Percentiles rank a stretch among this genome's conserved stretches.
phyloP scores from a whole-genome alignment of 257 asterid species.

The Voacanga thouarsii region DNA sequence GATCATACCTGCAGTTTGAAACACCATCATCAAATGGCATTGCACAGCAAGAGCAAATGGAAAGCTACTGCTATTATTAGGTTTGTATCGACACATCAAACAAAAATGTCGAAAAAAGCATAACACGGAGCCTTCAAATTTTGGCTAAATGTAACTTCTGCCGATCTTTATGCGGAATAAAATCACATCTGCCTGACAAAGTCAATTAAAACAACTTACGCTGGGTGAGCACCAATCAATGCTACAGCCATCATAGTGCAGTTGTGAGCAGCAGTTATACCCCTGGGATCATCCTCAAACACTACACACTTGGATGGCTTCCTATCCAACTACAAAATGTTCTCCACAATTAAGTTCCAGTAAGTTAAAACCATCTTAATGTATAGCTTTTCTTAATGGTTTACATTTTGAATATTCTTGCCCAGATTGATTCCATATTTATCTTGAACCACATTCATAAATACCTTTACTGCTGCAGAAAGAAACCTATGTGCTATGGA shows the following conservation, averaged over 20 bases:
- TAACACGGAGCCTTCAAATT: not conserved
- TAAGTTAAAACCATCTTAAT: not conserved
- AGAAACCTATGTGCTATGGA: conserved; percentile 96
- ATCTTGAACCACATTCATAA: not conserved
- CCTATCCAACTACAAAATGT: conserved; percentile 64
- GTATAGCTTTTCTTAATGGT: not conserved
- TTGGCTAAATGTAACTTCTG: not conserved
- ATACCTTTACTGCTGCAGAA: conserved; percentile 93
- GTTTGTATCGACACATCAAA: not conserved
- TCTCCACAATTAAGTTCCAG: conserved; percentile 1
- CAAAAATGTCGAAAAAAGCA: not conserved
- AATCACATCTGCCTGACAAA: not conserved
- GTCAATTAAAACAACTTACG: conserved; percentile 43
- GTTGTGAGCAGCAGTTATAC: conserved; percentile 94
- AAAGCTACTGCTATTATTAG: too few relatives aligned
- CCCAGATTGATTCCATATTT: not conserved
- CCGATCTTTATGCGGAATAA: not conserved
- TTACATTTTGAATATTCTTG: not conserved
- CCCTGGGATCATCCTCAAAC: conserved; percentile 93
- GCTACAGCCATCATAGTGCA: conserved; percentile 99
- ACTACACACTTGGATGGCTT: conserved; percentile 96
- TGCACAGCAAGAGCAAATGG: not conserved
- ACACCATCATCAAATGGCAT: not conserved
- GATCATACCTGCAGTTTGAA: conserved; percentile 55
- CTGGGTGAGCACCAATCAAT: conserved; percentile 92